These are phyloP conservation scores for Knoxdaviesia capensis DNA, from an alignment of 2,329 filamentous ascomycete genomes.

Conservation along the genomic window DNA sequence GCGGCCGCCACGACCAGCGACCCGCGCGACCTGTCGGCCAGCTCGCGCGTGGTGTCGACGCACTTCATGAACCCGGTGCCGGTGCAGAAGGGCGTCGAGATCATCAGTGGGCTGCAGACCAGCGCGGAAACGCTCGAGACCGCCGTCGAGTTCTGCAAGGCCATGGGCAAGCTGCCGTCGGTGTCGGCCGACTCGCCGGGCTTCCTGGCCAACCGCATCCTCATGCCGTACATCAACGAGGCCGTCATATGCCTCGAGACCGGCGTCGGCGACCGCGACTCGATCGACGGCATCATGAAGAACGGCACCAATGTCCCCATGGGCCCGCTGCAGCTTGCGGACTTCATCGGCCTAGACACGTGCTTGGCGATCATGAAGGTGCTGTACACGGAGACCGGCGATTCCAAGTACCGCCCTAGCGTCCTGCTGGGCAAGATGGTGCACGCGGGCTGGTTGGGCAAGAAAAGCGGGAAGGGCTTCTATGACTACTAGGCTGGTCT, in stretches of 20 bases:
- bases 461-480: conserved; percentile 93
- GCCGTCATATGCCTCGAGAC: conserved; percentile 93
- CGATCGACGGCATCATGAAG: conserved; percentile 98
- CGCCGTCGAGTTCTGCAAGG: conserved; percentile 67
- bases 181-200: conserved; percentile 78
- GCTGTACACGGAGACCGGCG: conserved; percentile 72
- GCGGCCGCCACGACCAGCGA: conserved; percentile 67
- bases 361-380: conserved; percentile 97
- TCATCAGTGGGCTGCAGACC: conserved; percentile 87
- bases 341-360: conserved; percentile 94
- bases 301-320: conserved; percentile 97
- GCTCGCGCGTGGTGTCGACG: conserved; percentile 78
- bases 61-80: conserved; percentile 99
- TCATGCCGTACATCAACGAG: conserved; percentile 99
- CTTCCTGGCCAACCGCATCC: conserved; percentile 86
- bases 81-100: conserved; percentile 91
- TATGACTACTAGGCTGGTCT: conserved; percentile 50
- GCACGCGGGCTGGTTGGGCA: conserved; percentile 90
- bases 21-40: conserved; percentile 59
- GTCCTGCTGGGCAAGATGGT: conserved; percentile 89
- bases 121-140: conserved; percentile 63
- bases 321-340: conserved; percentile 81
- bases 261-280: conserved; percentile 68
- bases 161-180: conserved; percentile 84
- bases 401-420: conserved; percentile 86